A percentile compares a stretch with the other conserved stretches of the same genome.
Conservation (phyloP, 495 filamentous ascomycete species). For the Jackrogersella multiformis region DNA sequence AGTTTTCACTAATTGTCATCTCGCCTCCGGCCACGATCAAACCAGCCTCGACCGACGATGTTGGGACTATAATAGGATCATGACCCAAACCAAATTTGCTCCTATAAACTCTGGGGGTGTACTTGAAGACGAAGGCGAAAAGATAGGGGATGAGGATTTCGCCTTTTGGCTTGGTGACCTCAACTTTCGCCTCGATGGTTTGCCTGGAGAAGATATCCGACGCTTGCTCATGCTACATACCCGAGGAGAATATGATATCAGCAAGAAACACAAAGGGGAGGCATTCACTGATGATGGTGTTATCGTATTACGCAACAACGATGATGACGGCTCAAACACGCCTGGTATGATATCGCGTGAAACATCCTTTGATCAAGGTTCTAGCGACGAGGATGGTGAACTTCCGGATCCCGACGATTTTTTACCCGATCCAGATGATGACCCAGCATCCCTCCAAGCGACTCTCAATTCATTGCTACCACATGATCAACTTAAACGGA, state of each 20-base stretch:
- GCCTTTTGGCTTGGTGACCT: slow-evolving; percentile 97
- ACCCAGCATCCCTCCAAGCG: slow-evolving; percentile 73
- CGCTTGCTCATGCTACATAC: slow-evolving; percentile 84
- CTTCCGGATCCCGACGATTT: slow-evolving; percentile 67
- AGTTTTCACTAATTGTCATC: slow-evolving; percentile 89
- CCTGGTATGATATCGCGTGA: slow-evolving; percentile 46
- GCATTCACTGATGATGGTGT: slow-evolving; percentile 55
- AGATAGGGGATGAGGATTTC: slow-evolving; percentile 91
- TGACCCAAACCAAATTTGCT: slow-evolving; percentile 75
- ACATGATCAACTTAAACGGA: slow-evolving; percentile 85
- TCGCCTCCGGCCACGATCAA: slow-evolving; percentile 85
- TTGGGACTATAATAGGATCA: slow-evolving; percentile 87
- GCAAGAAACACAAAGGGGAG: slow-evolving; percentile 48
- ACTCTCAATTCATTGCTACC: slow-evolving; percentile 85
- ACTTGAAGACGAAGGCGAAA: slow-evolving; percentile 64
- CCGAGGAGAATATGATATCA: slow-evolving; percentile 74
- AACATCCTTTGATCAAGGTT: slow-evolving; percentile 44
- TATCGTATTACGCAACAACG: slow-evolving; percentile 51
- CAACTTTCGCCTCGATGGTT: slow-evolving; percentile 90
- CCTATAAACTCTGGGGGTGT: slow-evolving; percentile 69
- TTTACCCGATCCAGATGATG: slow-evolving; percentile 58
- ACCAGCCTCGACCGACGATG: slow-evolving; percentile 81
- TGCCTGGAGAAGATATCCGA: slow-evolving; percentile 90
- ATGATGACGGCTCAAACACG: slow-evolving; percentile 47
- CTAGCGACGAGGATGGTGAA: slow-evolving; percentile 50